Evolutionary conservation across 192 early-diverging fungal species (phyloP), one percentile per base, ranked within the genome.

Genomic region (Martensiomyces pterosporus): DNA sequence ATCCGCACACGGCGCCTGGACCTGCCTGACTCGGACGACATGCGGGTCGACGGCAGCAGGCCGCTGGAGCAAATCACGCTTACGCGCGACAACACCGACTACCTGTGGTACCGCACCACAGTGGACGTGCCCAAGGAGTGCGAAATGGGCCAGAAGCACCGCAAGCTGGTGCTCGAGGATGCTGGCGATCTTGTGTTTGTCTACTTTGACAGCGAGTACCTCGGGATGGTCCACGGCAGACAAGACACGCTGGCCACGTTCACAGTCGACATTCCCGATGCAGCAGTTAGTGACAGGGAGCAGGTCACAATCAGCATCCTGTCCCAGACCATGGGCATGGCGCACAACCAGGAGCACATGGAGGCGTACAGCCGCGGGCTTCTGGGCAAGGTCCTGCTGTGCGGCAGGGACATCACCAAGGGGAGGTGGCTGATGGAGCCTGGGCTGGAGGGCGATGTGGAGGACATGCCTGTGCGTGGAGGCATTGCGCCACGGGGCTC

Each of bases 241-340:
- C 47, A 67, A 6, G 64, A 67, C 39, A 12, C 17, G 5, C 26
- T 55, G 39, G 43, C 64, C 27, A 67, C 47, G n/a, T 60, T 60
- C 45, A 32, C 52, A 0, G 55, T 67, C 13, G 47, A 50, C 10
- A 26, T 60, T 16, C 46, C 57, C 5, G 33, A 14, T 2, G 22
- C 19, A 2, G 43, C 23, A 5, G 2, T 3, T 13, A 9, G 17
- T 10, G 13, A 9, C 15, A 39, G 43, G 29, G 34, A 39, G 9
- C 17, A 22, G 1, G 55, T 53, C 18, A 41, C 42, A 7, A 37
- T 74, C 4, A 33, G 41, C 32, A 41, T 74, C 7, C 44, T 74
- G 46, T 46, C 64, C 38, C 57, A 66, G 54, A 74, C 63, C 39
- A 74, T 74, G 70, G 70, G 70, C 3, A 55, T 64, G 51, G 58